These are phyloP conservation scores for Diaporthe citriasiana DNA, from an alignment of 2,329 filamentous ascomycete genomes.

Conservation along the genomic window DNA sequence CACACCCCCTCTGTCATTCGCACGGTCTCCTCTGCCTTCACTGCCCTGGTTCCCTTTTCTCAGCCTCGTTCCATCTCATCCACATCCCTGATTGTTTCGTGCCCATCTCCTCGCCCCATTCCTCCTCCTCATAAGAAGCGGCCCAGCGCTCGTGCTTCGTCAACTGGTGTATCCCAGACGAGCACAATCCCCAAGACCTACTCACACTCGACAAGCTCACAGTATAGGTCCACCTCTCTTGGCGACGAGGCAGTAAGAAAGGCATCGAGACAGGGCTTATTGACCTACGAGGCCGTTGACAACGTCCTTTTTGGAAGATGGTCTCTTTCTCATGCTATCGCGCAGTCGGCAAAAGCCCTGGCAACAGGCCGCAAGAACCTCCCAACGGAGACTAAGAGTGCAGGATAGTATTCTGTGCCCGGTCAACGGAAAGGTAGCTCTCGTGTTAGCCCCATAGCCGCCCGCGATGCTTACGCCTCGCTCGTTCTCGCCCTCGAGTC, in stretches of 20 bases:
- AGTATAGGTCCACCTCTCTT: background rate
- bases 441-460: conserved; percentile 10
- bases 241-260: background rate
- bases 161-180: conserved; percentile 25
- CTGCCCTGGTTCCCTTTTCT: background rate
- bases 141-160: conserved; percentile 18
- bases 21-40: background rate
- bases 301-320: conserved; percentile 10
- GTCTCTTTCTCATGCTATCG: conserved; percentile 15
- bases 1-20: background rate
- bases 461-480: conserved; percentile 12
- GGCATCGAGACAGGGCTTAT: background rate
- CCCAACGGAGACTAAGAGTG: background rate
- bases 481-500: background rate
- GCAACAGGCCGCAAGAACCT: conserved; percentile 21
- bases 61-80: conserved; percentile 17
- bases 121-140: background rate
- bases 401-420: conserved; percentile 22
- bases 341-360: conserved; percentile 30
- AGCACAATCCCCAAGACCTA: background rate
- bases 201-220: conserved; percentile 22
- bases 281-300: conserved; percentile 2
- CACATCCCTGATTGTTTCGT: background rate
- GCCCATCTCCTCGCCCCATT: background rate
- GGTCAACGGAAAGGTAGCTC: background rate